These are phyloP conservation scores for Orbilia blumenaviensis DNA, from an alignment of 2,329 filamentous ascomycete species.

Conservation along the genomic window DNA sequence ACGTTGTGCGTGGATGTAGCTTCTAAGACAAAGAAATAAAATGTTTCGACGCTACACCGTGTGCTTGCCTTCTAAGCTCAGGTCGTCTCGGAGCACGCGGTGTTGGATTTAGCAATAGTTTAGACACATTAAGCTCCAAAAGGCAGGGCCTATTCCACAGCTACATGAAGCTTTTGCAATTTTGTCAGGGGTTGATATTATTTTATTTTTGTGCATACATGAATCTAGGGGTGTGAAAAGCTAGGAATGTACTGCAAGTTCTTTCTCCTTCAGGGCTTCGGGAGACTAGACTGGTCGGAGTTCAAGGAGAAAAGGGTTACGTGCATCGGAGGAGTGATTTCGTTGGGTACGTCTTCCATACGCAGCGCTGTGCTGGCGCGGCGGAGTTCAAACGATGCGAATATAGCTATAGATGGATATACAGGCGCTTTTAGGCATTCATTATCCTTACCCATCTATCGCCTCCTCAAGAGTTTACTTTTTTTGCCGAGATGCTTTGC, in stretches of 20 bases:
- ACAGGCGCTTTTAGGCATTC: slow-evolving; percentile 14
- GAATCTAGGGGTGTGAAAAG: not conserved
- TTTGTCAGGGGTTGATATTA: slow-evolving; percentile 8
- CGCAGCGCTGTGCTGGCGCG: not conserved
- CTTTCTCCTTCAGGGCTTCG: too few relatives aligned
- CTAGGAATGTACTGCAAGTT: too few relatives aligned
- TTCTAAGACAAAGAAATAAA: not conserved
- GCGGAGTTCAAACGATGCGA: not conserved
- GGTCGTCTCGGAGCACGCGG: slow-evolving; percentile 36
- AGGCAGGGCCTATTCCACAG: too few relatives aligned
- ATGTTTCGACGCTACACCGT: too few relatives aligned
- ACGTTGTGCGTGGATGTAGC: too few relatives aligned
- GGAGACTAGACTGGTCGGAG: not conserved
- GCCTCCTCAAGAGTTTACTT: not conserved
- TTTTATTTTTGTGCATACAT: not conserved
- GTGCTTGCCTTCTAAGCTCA: slow-evolving; percentile 27
- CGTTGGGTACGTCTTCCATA: not conserved
- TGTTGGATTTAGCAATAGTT: slow-evolving; percentile 34
- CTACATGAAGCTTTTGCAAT: too few relatives aligned
- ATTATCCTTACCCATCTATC: too few relatives aligned
- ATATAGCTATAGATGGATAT: not conserved
- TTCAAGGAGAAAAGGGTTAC: not conserved
- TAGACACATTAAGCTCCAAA: slow-evolving; percentile 24
- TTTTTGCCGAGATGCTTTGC: slow-evolving; percentile 45
- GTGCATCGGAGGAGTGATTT: not conserved